Conservation (phyloP, 495 filamentous ascomycete genomes). For the Podospora bellae-mahoneyi region DNA sequence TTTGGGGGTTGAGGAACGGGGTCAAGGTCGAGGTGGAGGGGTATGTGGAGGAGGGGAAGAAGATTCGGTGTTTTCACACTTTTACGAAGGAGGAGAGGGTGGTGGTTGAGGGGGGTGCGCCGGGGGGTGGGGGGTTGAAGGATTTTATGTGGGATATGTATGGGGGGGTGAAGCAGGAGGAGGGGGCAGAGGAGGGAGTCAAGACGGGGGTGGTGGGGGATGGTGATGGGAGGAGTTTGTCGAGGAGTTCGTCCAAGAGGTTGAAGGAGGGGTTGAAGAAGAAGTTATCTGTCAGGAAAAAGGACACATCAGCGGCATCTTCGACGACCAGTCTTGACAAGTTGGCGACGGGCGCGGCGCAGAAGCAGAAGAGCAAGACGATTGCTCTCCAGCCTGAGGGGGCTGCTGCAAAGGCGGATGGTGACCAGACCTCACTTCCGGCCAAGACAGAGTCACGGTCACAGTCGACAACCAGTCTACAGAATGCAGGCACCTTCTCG, state of each 20-base stretch:
- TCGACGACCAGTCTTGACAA: constrained; percentile 18
- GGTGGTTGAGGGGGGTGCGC: constrained; percentile 59
- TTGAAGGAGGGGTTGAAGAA: constrained; percentile 20
- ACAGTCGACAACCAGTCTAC: constrained; percentile 25
- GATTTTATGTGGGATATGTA: constrained; percentile 54
- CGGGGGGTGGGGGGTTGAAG: constrained; percentile 44
- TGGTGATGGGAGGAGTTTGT: constrained; percentile 12
- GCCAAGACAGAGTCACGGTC: constrained; percentile 17
- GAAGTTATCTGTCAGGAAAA: constrained; percentile 24
- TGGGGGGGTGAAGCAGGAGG: constrained; percentile 29
- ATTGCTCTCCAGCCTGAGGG: constrained; percentile 23
- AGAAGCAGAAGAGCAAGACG: constrained; percentile 27
- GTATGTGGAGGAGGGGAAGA: constrained; percentile 80
- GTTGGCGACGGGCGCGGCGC: neutral
- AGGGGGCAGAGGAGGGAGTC: constrained; percentile 26
- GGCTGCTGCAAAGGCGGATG: constrained; percentile 4
- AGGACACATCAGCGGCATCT: constrained; percentile 5
- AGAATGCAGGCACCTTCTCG: constrained; percentile 11
- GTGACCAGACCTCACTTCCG: neutral
- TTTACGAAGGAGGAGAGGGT: constrained; percentile 72
- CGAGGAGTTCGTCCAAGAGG: constrained; percentile 25
- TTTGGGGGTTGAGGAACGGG: constrained; percentile 84
- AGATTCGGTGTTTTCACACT: constrained; percentile 76
- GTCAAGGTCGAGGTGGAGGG: constrained; percentile 86
- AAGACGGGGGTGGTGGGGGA: constrained; percentile 4